A percentile compares a stretch with the other conserved stretches of the same genome.
phyloP scores from a whole-genome alignment of 345 rosid species.

The Carallia brachiata region DNA sequence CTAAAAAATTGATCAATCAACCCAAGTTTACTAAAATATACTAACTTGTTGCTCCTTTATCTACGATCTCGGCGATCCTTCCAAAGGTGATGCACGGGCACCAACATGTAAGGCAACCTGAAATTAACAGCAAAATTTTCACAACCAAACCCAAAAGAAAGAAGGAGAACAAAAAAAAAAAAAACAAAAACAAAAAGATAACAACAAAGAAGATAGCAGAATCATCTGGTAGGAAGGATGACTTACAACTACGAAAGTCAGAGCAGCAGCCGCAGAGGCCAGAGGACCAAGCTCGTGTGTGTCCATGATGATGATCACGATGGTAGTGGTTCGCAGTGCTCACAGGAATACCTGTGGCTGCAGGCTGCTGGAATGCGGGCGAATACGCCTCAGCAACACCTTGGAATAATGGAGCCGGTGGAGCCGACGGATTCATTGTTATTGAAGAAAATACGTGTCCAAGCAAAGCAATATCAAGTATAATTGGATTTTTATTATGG shows the following conservation, averaged over 20 bases:
- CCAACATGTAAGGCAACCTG: constrained; percentile 24
- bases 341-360: too few species aligned
- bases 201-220: background rate
- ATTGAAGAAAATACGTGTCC: too few species aligned
- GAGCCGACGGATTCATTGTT: too few species aligned
- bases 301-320: constrained; percentile 4
- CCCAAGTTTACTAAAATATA: too few species aligned
- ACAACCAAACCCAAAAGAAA: background rate
- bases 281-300: constrained; percentile 14
- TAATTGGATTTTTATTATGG: too few species aligned
- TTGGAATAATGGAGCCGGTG: too few species aligned
- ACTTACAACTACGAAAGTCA: constrained; percentile 13
- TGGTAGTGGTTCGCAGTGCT: background rate
- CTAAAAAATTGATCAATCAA: too few species aligned
- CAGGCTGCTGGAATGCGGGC: too few species aligned
- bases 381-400: too few species aligned
- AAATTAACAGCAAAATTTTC: background rate
- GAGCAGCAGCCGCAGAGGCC: constrained; percentile 18
- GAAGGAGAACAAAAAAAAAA: too few species aligned
- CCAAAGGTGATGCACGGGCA: constrained; percentile 25
- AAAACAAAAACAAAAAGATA: background rate
- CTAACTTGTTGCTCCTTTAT: constrained; percentile 16
- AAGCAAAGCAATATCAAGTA: too few species aligned
- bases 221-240: too few species aligned
- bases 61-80: constrained; percentile 21